Evolutionary conservation across 257 asterid genomes (phyloP).

Genomic region (Prunella vulgaris): DNA sequence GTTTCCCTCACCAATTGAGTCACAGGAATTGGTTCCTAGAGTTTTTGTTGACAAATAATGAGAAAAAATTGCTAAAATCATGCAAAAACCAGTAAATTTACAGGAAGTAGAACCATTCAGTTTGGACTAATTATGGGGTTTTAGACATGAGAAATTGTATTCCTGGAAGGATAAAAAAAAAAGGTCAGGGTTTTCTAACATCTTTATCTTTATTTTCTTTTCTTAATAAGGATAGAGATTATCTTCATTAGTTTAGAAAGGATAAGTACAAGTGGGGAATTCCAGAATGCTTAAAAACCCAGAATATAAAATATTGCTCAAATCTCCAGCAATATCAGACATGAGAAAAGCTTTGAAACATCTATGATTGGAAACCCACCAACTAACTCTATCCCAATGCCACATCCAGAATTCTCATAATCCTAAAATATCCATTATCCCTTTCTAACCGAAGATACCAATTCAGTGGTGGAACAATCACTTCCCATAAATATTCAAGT

Average conservation of each 20-base stretch:
- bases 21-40: slow-evolving; percentile 90
- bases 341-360: not conserved
- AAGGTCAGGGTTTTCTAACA: not conserved
- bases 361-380: too few relatives aligned
- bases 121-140: not conserved
- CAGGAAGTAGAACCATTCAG: not conserved
- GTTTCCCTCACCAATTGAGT: slow-evolving; percentile 99
- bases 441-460: not conserved
- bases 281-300: not conserved
- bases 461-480: not conserved
- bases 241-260: too few relatives aligned
- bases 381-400: not conserved
- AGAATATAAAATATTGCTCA: not conserved
- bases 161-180: not conserved
- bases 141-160: not conserved
- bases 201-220: not conserved
- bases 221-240: not conserved
- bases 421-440: not conserved
- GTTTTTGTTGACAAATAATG: slow-evolving; percentile 8
- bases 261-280: not conserved
- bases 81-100: not conserved
- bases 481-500: not conserved
- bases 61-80: slow-evolving; percentile 2
- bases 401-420: too few relatives aligned
- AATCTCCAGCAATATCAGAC: not conserved